A percentile compares a stretch with the other conserved stretches of the same genome.
Evolutionary conservation across 2,329 filamentous ascomycete genomes (phyloP).

Genomic region (Bipolaris bicolor): DNA sequence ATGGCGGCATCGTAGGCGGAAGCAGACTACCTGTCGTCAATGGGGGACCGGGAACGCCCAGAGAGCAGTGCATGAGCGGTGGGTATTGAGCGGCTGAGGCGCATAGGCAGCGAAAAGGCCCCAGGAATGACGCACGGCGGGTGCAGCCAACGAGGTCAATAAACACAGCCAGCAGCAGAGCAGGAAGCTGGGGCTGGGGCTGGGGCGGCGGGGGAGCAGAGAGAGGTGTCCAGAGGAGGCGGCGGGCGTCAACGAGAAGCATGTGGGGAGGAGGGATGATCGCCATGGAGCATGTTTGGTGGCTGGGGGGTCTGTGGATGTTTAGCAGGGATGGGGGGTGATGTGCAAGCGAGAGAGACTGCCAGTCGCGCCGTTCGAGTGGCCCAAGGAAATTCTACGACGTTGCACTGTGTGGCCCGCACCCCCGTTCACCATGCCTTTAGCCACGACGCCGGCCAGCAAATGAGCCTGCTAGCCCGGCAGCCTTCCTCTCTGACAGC

Average conservation of each 20-base stretch:
- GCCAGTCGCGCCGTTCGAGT: slow-evolving; percentile 25
- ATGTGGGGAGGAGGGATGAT: slow-evolving; percentile 32
- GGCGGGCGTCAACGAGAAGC: slow-evolving; percentile 16
- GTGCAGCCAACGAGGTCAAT: slow-evolving; percentile 18
- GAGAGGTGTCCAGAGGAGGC: slow-evolving; percentile 23
- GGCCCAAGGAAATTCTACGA: slow-evolving; percentile 43
- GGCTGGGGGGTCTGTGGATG: slow-evolving; percentile 27
- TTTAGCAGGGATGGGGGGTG: slow-evolving; percentile 20
- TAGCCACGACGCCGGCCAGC: slow-evolving; percentile 30
- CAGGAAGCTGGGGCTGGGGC: slow-evolving; percentile 10
- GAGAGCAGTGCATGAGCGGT: slow-evolving; percentile 4
- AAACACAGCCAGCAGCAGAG: slow-evolving; percentile 16
- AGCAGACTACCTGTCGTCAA: slow-evolving; percentile 3
- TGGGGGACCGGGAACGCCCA: slow-evolving; percentile 6
- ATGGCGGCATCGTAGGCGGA: no score
- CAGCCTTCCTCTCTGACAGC: slow-evolving; percentile 27
- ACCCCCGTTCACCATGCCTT: slow-evolving; percentile 31
- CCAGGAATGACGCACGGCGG: slow-evolving; percentile 8
- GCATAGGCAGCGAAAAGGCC: background rate
- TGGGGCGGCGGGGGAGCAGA: slow-evolving; percentile 1
- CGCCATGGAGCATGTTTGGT: slow-evolving; percentile 36
- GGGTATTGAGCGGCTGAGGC: slow-evolving; percentile 5
- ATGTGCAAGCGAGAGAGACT: slow-evolving; percentile 20
- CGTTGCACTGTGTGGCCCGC: slow-evolving; percentile 37
- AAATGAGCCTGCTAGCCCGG: slow-evolving; percentile 25